phyloP scores from a whole-genome alignment of 768 basidiomycete species.

The Lactifluus piperatus region DNA sequence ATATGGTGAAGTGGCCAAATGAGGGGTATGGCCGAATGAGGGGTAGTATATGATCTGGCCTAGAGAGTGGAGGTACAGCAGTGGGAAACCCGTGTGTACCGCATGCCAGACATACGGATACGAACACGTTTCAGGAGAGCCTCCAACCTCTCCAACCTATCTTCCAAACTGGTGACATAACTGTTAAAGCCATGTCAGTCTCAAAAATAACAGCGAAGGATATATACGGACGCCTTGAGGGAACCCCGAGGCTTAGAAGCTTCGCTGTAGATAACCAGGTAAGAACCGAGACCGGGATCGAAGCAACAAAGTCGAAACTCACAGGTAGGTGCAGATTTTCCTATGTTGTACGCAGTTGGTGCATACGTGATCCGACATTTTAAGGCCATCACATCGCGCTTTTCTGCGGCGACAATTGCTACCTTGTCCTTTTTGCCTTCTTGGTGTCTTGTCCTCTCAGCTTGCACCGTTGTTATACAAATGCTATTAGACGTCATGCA shows the following conservation, averaged over 20 bases:
- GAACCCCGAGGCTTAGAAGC: conserved; percentile 32
- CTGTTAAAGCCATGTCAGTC: neutral
- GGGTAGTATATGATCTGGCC: no score
- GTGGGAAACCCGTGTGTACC: no score
- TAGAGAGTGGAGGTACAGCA: no score
- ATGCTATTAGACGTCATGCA: no score
- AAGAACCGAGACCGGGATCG: neutral
- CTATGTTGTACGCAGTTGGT: conserved; percentile 30
- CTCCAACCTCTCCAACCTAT: conserved; percentile 31
- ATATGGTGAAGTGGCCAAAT: no score
- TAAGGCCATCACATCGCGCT: conserved; percentile 29
- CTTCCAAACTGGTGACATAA: no score
- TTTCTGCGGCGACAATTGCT: conserved; percentile 29
- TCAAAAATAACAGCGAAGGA: no score
- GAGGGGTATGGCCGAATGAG: no score
- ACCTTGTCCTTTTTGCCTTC: no score
- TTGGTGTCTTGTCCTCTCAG: no score
- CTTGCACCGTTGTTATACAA: no score
- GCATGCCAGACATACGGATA: no score
- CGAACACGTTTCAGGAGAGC: conserved; percentile 30
- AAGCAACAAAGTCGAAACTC: neutral
- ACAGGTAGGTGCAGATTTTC: conserved; percentile 31
- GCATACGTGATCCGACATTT: conserved; percentile 29
- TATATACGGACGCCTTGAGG: conserved; percentile 33
- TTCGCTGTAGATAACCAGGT: conserved; percentile 23